Percentiles rank a stretch among this genome's conserved stretches.
phyloP scores from a whole-genome alignment of 306 rosid genomes.

The Alnus rubra region DNA sequence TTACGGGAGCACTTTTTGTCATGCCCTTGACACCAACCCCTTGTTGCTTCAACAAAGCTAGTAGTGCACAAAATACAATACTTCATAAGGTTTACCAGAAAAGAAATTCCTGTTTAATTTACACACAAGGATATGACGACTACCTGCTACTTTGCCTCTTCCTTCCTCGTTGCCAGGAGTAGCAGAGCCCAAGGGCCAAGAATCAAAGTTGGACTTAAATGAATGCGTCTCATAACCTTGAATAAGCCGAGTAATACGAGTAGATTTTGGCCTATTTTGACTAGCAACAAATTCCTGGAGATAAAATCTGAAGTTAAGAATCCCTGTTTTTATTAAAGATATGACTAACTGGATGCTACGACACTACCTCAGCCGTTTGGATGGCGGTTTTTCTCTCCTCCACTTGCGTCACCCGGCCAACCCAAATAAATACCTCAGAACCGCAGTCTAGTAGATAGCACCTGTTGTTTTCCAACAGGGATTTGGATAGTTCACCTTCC shows the following conservation, averaged over 20 bases:
- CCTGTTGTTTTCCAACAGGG: conserved; percentile 82
- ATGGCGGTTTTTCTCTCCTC: conserved; percentile 91
- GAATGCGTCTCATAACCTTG: conserved; percentile 96
- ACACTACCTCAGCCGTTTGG: conserved; percentile 84
- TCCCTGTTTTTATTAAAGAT: conserved; percentile 29
- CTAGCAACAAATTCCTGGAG: conserved; percentile 75
- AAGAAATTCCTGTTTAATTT: conserved; percentile 14
- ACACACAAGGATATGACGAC: conserved; percentile 22
- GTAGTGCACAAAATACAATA: conserved; percentile 28
- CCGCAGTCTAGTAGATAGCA: conserved; percentile 96
- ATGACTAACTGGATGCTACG: conserved; percentile 28
- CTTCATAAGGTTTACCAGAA: conserved; percentile 26
- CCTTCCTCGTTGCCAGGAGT: conserved; percentile 85
- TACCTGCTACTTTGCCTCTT: conserved; percentile 99
- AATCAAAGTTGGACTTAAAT: conserved; percentile 87
- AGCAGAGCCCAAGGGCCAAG: conserved; percentile 95
- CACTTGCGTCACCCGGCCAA: conserved; percentile 94
- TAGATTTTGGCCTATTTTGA: conserved; percentile 82
- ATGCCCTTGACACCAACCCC: conserved; percentile 94
- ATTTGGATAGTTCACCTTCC: conserved; percentile 83
- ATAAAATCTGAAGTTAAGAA: conserved; percentile 27
- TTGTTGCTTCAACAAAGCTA: conserved; percentile 99
- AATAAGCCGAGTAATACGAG: conserved; percentile 84
- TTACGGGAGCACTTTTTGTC: conserved; percentile 65
- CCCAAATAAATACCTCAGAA: conserved; percentile 85